phyloP scores from a whole-genome alignment of 352 stramenopile species.

The Elongisporangium undulatum region DNA sequence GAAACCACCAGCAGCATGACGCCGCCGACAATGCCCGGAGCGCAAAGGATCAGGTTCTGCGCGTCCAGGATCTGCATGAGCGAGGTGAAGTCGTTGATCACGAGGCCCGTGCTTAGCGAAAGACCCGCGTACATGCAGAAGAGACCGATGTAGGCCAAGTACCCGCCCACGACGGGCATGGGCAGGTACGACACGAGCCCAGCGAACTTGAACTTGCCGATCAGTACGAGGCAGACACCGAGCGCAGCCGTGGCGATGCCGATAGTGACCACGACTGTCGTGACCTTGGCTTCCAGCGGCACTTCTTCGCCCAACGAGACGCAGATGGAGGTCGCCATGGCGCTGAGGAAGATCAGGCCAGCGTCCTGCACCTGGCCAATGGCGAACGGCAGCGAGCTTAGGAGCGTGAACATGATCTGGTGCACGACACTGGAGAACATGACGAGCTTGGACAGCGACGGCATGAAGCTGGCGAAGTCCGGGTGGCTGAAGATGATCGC shows the following conservation, averaged over 20 bases:
- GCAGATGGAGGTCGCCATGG: slow-evolving; percentile 92
- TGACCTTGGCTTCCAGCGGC: slow-evolving; percentile 77
- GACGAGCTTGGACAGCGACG: slow-evolving; percentile 94
- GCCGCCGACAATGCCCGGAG: slow-evolving; percentile 82
- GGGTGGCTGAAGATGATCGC: slow-evolving; percentile 94
- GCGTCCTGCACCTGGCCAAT: slow-evolving; percentile 98
- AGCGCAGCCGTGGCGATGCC: slow-evolving; percentile 89
- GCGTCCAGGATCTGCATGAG: slow-evolving; percentile 63
- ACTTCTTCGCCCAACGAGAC: slow-evolving; percentile 63
- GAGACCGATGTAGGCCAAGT: slow-evolving; percentile 97
- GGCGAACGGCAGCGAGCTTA: slow-evolving; percentile 94
- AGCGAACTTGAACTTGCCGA: slow-evolving; percentile 93
- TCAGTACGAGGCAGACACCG: slow-evolving; percentile 90
- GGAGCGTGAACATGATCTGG: slow-evolving; percentile 84
- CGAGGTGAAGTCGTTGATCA: slow-evolving; percentile 87
- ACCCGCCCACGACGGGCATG: slow-evolving; percentile 96
- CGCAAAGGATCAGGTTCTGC: slow-evolving; percentile 74
- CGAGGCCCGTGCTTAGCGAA: slow-evolving; percentile 87
- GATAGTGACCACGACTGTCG: slow-evolving; percentile 94
- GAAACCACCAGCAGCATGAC: slow-evolving; percentile 80
- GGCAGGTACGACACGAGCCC: slow-evolving; percentile 96
- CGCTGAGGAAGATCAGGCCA: slow-evolving; percentile 96
- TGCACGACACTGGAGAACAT: slow-evolving; percentile 96
- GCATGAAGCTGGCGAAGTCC: slow-evolving; percentile 87
- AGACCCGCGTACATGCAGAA: slow-evolving; percentile 94